Conservation (phyloP, 352 stramenopile genomes). For the Globisporangium radiosum region DNA sequence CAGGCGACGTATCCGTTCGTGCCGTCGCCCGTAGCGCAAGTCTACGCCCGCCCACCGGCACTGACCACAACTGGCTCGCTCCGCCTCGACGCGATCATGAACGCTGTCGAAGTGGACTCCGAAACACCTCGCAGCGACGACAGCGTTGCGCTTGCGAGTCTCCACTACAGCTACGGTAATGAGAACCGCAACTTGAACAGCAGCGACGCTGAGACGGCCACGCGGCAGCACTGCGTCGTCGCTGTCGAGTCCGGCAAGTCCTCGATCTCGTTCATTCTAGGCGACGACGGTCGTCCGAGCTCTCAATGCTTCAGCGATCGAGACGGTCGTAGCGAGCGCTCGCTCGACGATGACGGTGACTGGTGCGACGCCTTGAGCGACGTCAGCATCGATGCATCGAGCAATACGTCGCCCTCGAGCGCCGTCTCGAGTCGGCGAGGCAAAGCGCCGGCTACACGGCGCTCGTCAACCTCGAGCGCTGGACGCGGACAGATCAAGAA, state of each 20-base stretch:
- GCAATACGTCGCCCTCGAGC: background rate
- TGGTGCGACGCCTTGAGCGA: conserved; percentile 22
- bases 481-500: conserved; percentile 35
- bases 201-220: background rate
- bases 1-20: conserved; percentile 14
- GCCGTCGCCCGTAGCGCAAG: conserved; percentile 2
- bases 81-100: conserved; percentile 14
- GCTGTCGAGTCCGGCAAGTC: conserved; percentile 13
- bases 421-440: background rate
- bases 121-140: background rate
- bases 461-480: background rate
- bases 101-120: background rate
- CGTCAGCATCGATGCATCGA: conserved; percentile 17
- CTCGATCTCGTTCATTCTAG: conserved; percentile 27
- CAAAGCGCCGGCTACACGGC: conserved; percentile 1
- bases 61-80: background rate
- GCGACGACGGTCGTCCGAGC: conserved; percentile 1
- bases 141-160: background rate
- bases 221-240: conserved; percentile 3
- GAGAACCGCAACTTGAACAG: conserved; percentile 10
- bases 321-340: background rate
- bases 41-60: background rate
- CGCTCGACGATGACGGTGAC: background rate
- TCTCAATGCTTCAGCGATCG: background rate
- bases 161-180: conserved; percentile 1